Base-by-base conservation (phyloP, 78 protist species). In the Dictyostelium firmibasis region DNA sequence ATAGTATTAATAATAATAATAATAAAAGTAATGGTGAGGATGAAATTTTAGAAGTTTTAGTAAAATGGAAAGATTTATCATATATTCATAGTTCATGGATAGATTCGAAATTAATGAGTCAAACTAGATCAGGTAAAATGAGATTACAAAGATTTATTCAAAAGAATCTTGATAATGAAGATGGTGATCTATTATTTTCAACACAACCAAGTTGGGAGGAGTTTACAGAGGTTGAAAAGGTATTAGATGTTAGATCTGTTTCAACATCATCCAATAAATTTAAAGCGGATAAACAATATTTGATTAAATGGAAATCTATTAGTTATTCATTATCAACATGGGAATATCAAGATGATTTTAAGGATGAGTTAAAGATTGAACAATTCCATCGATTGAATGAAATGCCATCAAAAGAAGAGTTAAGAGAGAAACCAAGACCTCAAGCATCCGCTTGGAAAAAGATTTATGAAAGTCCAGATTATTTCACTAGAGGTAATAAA, bases 241-340 rank as follows among this genome's bases (percentile, higher is more conserved):
- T 93, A 18, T 44, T 86, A 5, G 96, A 83, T 29, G 64, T 85
- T 31, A 27, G 77, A 29, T 2, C 23, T 4, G 64, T 84, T 57
- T 16, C 69, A 16, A n/a, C 60, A 14, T 7, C 79, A 72, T 72
- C 79, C 29, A 72, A 72, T 33, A 72, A 72, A 72, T 72, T 13
- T 72, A 29, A 72, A 33, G 43, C 79, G 43, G 47, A 85, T 25
- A 72, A 81, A 43, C 70, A 72, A 27, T 91, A 47, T 35, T 75
- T 96, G 9, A 92, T 97, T 50, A 97, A 97, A 85, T 97, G 98
- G 98, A 50, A 79, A 67, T 18, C 74, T 0, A 83, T 62, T 16
- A 76, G 84, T 43, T 97, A 97, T 85, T 27, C 70, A 33, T 91
- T 95, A 25, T 84, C 84, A 50, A 97, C 98, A 13, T 97, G 98